Evolutionary conservation across 108 stramenopile species (phyloP), one percentile per base, ranked within the genome.

Genomic region (Fistulifera pelliculosa): DNA sequence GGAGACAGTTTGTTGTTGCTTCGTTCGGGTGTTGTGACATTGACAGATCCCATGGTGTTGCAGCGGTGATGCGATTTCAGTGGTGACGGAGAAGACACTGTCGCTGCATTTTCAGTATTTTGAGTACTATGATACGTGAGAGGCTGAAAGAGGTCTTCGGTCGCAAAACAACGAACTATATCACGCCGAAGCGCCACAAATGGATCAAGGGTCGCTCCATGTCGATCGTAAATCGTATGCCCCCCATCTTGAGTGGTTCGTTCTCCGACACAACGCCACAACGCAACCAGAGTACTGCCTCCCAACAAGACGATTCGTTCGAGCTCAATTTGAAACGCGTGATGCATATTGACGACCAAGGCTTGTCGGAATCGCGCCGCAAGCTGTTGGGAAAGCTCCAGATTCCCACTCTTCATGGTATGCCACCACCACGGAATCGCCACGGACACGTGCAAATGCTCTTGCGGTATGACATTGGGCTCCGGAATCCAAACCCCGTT

Each of bases 391-490:
- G 66, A 58, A 23, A 79, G 40, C 31, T 71, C 63, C n/a, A 64
- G 22, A 52, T 79, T 75, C 6, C 67, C 70, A 19, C 47, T 41
- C 15, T 57, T 58, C 39, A 79, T 75, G 12, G 73, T 75, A 52
- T 79, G 77, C 77, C 77, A 79, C 73, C 73, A 79, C 77, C 77
- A 79, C 18, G 77, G 77, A 40, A 67, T 61, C 1, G 77, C 77
- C 5, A 79, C 54, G 22, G 77, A 69, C 1, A 75, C 68, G 41
- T 79, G 77, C 77, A 79, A 61, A 51, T 79, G 71, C 45, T 40
- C 44, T 21, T 62, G 41, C 21, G 76, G 76, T 17, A 79, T 72
- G 5, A 79, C 50, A 21, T 61, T 72, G 15, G 62, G 19, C 3
- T 58, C 58, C n/a, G 77, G 77, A 26, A 79, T 75, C 77, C 77